Percentiles rank a stretch among this genome's conserved stretches.
phyloP scores from a whole-genome alignment of 2,329 filamentous ascomycete species.

The Sclerotinia spermophila region DNA sequence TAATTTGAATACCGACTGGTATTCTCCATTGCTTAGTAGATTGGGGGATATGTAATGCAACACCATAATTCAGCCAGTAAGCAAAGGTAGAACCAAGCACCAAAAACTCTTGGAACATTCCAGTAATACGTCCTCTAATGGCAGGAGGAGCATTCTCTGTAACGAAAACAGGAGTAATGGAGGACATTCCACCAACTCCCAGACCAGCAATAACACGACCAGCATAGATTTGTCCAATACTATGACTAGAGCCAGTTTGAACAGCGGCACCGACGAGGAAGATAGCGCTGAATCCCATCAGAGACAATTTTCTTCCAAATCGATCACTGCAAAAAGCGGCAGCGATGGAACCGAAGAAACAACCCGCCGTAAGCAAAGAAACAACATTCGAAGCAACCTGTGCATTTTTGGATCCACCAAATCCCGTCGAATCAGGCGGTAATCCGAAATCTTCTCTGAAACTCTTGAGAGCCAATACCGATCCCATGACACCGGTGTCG shows the following conservation, averaged over 20 bases:
- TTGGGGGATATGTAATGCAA: constrained; percentile 36
- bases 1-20: constrained; percentile 42
- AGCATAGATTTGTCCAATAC: constrained; percentile 27
- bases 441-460: constrained; percentile 32
- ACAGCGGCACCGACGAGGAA: constrained; percentile 34
- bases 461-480: constrained; percentile 27
- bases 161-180: constrained; percentile 47
- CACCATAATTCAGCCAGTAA: constrained; percentile 55
- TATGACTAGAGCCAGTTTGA: constrained; percentile 21
- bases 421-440: constrained; percentile 23
- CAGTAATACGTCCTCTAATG: constrained; percentile 41
- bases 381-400: constrained; percentile 41
- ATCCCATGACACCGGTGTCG: constrained; percentile 33
- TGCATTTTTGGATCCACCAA: constrained; percentile 23
- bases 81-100: constrained; percentile 40
- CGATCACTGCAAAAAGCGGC: constrained; percentile 47
- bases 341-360: constrained; percentile 49
- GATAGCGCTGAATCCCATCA: constrained; percentile 44
- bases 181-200: constrained; percentile 46
- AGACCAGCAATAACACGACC: constrained; percentile 29
- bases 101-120: constrained; percentile 45
- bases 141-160: constrained; percentile 45
- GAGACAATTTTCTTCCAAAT: constrained; percentile 45
- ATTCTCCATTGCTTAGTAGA: constrained; percentile 43
- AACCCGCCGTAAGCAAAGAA: constrained; percentile 50